Percentiles rank a stretch among this genome's conserved stretches.
These are phyloP conservation scores for Fagopyrum esculentum DNA, from an alignment of 148 eudicot genomes.

Conservation along the genomic window DNA sequence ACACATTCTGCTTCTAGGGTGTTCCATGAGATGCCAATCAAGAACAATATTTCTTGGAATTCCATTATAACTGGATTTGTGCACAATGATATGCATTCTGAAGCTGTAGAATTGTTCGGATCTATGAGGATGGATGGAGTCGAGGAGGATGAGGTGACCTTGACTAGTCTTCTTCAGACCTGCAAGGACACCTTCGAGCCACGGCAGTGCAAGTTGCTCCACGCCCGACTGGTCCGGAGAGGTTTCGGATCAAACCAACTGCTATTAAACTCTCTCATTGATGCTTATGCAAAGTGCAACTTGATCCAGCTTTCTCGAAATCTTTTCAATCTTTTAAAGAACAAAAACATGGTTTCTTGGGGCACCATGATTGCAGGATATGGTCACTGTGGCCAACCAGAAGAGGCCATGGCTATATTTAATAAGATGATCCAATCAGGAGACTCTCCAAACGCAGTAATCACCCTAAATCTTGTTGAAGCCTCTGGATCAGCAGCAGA, in stretches of 20 bases:
- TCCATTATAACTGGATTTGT: conserved; percentile 61
- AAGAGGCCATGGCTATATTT: conserved; percentile 49
- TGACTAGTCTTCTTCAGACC: conserved; percentile 60
- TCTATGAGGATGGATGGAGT: conserved; percentile 43
- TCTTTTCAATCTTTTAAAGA: conserved; percentile 31
- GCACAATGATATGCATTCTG: conserved; percentile 41
- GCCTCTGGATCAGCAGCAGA: conserved; percentile 65
- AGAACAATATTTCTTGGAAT: conserved; percentile 71
- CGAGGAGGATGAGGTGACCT: conserved; percentile 64
- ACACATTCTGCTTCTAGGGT: conserved; percentile 43
- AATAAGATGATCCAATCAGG: conserved; percentile 31
- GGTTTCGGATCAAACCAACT: conserved; percentile 47
- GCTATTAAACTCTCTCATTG: conserved; percentile 56
- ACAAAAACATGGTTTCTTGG: conserved; percentile 56
- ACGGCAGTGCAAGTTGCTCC: conserved; percentile 50
- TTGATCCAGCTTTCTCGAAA: conserved; percentile 40
- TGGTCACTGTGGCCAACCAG: conserved; percentile 66
- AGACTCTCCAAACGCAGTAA: conserved; percentile 34
- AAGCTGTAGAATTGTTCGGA: conserved; percentile 43
- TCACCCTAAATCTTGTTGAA: conserved; percentile 59
- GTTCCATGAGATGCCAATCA: conserved; percentile 41
- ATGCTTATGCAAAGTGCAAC: conserved; percentile 69
- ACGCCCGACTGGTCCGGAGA: conserved; percentile 32
- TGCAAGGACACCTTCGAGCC: conserved; percentile 47
- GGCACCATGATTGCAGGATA: conserved; percentile 83